phyloP scores from a whole-genome alignment of 169 alveolate species.

The Plasmodium coatneyi region DNA sequence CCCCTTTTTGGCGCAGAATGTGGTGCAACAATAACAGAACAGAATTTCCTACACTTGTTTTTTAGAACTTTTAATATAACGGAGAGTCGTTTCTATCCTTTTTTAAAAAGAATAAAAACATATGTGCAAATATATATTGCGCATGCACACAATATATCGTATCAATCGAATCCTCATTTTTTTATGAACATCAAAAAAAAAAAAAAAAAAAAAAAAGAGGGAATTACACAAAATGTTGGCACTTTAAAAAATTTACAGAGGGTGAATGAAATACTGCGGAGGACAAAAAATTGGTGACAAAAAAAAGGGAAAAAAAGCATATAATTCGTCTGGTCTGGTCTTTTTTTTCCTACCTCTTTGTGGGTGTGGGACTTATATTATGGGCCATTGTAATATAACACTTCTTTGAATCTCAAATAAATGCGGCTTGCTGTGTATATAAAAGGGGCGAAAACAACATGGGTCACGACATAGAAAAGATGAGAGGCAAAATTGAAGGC shows the following conservation, averaged over 20 bases:
- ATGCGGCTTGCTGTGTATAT: constrained; percentile 60
- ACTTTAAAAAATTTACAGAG: not conserved
- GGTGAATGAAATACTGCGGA: not conserved
- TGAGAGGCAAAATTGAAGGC: not conserved
- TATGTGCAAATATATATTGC: not conserved
- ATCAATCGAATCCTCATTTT: not conserved
- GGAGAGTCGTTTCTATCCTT: not conserved
- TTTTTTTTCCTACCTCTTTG: not conserved
- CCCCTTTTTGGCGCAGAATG: not conserved
- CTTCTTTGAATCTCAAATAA: constrained; percentile 45
- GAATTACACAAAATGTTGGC: not conserved
- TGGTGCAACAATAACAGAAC: not conserved
- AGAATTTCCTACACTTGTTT: not conserved
- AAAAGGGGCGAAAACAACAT: not conserved
- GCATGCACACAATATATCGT: not conserved
- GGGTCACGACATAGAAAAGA: not conserved
- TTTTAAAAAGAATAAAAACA: not conserved
- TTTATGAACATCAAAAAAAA: not conserved
- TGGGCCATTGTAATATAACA: constrained; percentile 27
- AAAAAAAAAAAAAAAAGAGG: not conserved
- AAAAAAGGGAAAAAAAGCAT: not conserved
- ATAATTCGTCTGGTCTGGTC: not conserved
- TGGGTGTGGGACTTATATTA: not conserved
- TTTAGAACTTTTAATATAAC: not conserved
- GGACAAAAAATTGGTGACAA: constrained; percentile 3